Percentiles rank a stretch among this genome's conserved stretches.
Evolutionary conservation across 75 land plant species (phyloP).

Genomic region (Gnetum montanum): DNA sequence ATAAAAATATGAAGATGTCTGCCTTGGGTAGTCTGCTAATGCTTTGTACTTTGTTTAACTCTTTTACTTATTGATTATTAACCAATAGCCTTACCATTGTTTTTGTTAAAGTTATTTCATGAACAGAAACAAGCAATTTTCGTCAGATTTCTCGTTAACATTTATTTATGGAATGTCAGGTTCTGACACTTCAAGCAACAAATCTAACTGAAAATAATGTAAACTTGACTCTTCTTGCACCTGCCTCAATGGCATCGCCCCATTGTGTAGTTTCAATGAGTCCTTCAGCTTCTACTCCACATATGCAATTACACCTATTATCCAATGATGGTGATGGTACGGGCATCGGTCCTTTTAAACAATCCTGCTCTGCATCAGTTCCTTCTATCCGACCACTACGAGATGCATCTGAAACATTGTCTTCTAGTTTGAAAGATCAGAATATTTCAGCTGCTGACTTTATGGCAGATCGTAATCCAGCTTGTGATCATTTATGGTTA

Average conservation of each 20-base stretch:
- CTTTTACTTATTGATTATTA: too few relatives aligned
- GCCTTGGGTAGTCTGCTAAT: too few relatives aligned
- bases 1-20: too few relatives aligned
- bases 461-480: slow-evolving; percentile 51
- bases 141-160: too few relatives aligned
- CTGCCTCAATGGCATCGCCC: slow-evolving; percentile 58
- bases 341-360: neutral
- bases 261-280: slow-evolving; percentile 67
- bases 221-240: slow-evolving; percentile 83
- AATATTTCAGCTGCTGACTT: slow-evolving; percentile 42
- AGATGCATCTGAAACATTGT: slow-evolving; percentile 18
- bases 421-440: slow-evolving; percentile 37
- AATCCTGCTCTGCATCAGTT: slow-evolving; percentile 13
- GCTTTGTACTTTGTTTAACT: too few relatives aligned
- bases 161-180: too few relatives aligned
- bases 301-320: slow-evolving; percentile 22
- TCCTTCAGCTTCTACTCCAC: slow-evolving; percentile 41
- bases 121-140: too few relatives aligned
- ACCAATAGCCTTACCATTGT: too few relatives aligned
- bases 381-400: slow-evolving; percentile 26
- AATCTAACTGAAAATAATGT: slow-evolving; percentile 81
- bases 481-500: slow-evolving; percentile 90
- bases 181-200: slow-evolving; percentile 91
- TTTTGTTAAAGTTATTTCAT: too few relatives aligned
- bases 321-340: slow-evolving; percentile 30